Evolutionary conservation across 306 rosid species (phyloP).

Genomic region (Myrica gale): DNA sequence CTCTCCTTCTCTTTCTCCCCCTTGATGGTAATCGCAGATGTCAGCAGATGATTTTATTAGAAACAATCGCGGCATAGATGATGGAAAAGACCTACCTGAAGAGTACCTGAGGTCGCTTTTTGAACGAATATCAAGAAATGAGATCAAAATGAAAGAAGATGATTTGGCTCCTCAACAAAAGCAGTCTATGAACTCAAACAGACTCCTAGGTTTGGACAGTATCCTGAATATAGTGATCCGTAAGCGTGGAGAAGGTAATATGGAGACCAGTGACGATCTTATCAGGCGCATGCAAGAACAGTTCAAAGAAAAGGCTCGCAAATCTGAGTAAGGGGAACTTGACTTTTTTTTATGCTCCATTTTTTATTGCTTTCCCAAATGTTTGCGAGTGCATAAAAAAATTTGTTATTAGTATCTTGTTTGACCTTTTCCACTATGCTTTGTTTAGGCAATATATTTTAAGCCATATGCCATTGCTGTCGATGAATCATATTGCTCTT

Average conservation of each 20-base stretch:
- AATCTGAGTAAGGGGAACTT: slow-evolving; percentile 75
- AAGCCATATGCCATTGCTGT: not conserved
- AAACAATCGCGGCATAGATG: slow-evolving; percentile 98
- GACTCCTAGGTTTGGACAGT: slow-evolving; percentile 81
- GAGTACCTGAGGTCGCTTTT: slow-evolving; percentile 80
- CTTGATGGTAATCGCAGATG: slow-evolving; percentile 63
- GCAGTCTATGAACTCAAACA: slow-evolving; percentile 75
- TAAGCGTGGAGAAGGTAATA: slow-evolving; percentile 64
- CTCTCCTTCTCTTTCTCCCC: not conserved
- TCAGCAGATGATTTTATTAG: slow-evolving; percentile 96
- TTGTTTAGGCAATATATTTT: not conserved
- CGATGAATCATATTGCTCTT: not conserved
- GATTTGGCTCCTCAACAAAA: slow-evolving; percentile 73
- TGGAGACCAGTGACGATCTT: slow-evolving; percentile 96
- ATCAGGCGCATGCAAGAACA: slow-evolving; percentile 97
- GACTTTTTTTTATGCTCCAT: slow-evolving; percentile 19
- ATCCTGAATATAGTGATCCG: slow-evolving; percentile 89
- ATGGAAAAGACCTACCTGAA: slow-evolving; percentile 94
- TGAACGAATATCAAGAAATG: slow-evolving; percentile 86
- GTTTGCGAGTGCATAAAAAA: slow-evolving; percentile 14
- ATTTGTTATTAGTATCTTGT: not conserved
- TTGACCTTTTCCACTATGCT: not conserved
- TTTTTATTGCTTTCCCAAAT: slow-evolving; percentile 20
- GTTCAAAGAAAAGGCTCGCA: slow-evolving; percentile 95
- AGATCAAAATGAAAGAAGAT: slow-evolving; percentile 95